These are phyloP conservation scores for Xylaria curta DNA, from an alignment of 495 filamentous ascomycete genomes.

Conservation along the genomic window DNA sequence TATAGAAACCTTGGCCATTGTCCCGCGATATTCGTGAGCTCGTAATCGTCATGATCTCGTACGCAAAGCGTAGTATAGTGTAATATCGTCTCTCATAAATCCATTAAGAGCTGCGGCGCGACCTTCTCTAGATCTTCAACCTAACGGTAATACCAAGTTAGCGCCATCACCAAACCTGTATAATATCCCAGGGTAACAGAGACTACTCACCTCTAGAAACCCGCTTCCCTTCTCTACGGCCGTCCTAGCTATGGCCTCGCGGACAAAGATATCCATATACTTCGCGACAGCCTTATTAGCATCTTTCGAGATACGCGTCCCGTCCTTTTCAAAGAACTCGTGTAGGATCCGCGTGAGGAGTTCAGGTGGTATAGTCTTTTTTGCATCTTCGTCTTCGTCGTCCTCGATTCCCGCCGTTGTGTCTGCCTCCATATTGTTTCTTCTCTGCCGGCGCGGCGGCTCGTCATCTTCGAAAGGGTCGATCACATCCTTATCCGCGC, in stretches of 20 bases:
- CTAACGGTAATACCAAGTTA: conserved; percentile 42
- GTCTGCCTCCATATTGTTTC: conserved; percentile 31
- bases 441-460: conserved; percentile 9
- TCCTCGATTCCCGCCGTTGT: conserved; percentile 28
- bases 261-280: conserved; percentile 92
- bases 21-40: conserved; percentile 5
- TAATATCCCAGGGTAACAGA: background rate
- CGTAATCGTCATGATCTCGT: conserved; percentile 8
- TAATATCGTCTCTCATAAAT: conserved; percentile 62
- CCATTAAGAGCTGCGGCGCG: conserved; percentile 86
- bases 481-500: conserved; percentile 26
- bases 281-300: conserved; percentile 79
- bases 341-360: conserved; percentile 78
- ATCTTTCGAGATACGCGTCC: conserved; percentile 77
- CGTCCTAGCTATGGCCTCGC: conserved; percentile 86
- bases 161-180: background rate
- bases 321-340: conserved; percentile 73
- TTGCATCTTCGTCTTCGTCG: conserved; percentile 42
- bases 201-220: conserved; percentile 75
- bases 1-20: background rate
- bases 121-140: conserved; percentile 90
- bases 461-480: conserved; percentile 37
- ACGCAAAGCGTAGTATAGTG: conserved; percentile 3
- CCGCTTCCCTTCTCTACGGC: conserved; percentile 70
- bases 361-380: conserved; percentile 68